Conservation (phyloP, 2,329 filamentous ascomycete genomes). For the Incumbomyces delicatus region DNA sequence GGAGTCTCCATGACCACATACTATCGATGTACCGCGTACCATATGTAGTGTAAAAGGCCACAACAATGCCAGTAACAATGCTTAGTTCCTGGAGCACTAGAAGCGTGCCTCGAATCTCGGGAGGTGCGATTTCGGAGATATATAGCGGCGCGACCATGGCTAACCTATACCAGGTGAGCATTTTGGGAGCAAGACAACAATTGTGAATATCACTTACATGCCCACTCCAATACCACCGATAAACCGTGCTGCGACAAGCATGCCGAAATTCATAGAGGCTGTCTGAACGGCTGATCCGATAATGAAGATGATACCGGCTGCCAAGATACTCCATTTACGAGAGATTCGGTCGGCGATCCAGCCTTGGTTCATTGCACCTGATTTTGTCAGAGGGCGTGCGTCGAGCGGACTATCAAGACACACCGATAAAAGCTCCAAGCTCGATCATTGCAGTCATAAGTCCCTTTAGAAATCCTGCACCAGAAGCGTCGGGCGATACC, state of each 20-base stretch:
- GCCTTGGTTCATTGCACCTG: slow-evolving; percentile 35
- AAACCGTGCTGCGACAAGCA: slow-evolving; percentile 41
- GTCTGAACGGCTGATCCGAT: slow-evolving; percentile 44
- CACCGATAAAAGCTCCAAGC: slow-evolving; percentile 38
- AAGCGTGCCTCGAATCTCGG: slow-evolving; percentile 29
- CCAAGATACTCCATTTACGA: slow-evolving; percentile 42
- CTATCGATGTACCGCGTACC: slow-evolving; percentile 34
- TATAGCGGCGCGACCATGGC: slow-evolving; percentile 43
- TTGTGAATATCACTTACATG: slow-evolving; percentile 24
- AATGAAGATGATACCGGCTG: slow-evolving; percentile 43
- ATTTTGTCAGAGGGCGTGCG: slow-evolving; percentile 9
- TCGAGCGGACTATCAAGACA: neutral
- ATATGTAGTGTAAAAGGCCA: slow-evolving; percentile 34
- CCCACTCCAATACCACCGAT: slow-evolving; percentile 45
- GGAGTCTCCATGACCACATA: slow-evolving; percentile 40
- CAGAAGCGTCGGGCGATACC: slow-evolving; percentile 30
- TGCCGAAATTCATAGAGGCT: slow-evolving; percentile 40
- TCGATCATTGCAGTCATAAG: slow-evolving; percentile 47
- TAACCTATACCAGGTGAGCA: slow-evolving; percentile 11
- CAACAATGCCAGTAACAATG: slow-evolving; percentile 29
- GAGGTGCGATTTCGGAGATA: slow-evolving; percentile 41
- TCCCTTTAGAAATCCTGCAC: slow-evolving; percentile 34
- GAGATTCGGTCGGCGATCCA: slow-evolving; percentile 45
- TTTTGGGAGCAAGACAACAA: too few relatives aligned
- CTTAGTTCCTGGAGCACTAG: slow-evolving; percentile 31